These are phyloP conservation scores for Apiotrichum akiyoshidainum DNA, from an alignment of 1,284 basidiomycete genomes.

Conservation along the genomic window DNA sequence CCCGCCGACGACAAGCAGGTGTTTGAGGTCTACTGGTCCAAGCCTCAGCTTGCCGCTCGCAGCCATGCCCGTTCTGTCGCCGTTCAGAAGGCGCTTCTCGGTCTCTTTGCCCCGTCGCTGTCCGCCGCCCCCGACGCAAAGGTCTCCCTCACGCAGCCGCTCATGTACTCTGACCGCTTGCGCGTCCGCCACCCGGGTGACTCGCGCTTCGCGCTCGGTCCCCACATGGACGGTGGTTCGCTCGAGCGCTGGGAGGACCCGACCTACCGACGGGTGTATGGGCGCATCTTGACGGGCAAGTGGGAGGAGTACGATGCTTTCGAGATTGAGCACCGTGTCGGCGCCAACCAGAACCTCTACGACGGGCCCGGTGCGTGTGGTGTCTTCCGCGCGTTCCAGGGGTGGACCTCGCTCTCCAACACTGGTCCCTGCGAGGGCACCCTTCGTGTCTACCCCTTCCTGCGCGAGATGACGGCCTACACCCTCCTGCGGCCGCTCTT, in stretches of 20 bases:
- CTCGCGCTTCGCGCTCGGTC: conserved; percentile 64
- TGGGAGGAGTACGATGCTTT: conserved; percentile 56
- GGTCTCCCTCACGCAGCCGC: conserved; percentile 59
- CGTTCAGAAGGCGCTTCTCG: conserved; percentile 56
- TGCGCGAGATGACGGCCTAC: conserved; percentile 71
- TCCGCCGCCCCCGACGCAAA: conserved; percentile 47
- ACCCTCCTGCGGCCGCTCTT: conserved; percentile 74
- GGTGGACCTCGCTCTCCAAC: conserved; percentile 60
- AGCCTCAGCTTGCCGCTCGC: conserved; percentile 64
- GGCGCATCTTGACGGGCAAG: conserved; percentile 58
- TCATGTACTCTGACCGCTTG: conserved; percentile 72
- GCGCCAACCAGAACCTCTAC: conserved; percentile 46
- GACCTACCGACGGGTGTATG: conserved; percentile 60
- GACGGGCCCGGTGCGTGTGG: conserved; percentile 56
- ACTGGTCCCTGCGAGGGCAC: conserved; percentile 70
- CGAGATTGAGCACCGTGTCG: conserved; percentile 33
- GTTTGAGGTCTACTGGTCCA: conserved; percentile 67
- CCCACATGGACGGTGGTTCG: conserved; percentile 72
- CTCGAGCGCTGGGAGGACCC: conserved; percentile 76
- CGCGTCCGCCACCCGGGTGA: conserved; percentile 72
- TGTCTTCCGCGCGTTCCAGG: conserved; percentile 74
- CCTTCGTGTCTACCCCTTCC: conserved; percentile 69
- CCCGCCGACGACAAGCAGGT: conserved; percentile 67
- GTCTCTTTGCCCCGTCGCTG: conserved; percentile 57
- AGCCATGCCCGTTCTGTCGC: conserved; percentile 70